These are phyloP conservation scores for Aspergillus olivimuriae DNA, from an alignment of 495 filamentous ascomycete species.

Conservation along the genomic window DNA sequence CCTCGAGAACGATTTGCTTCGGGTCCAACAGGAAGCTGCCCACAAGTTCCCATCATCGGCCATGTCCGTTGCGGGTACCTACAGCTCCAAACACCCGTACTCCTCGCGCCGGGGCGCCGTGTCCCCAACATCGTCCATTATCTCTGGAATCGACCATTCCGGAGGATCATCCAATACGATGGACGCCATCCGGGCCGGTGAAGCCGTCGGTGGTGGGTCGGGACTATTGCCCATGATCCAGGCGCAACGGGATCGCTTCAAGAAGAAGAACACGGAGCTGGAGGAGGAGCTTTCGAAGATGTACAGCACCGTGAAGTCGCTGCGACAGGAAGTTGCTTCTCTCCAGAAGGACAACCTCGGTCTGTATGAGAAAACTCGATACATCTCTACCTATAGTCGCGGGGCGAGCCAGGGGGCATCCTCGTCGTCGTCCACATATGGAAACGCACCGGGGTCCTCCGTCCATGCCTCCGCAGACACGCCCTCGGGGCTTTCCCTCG, in stretches of 20 bases:
- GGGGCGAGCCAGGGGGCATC: conserved; percentile 41
- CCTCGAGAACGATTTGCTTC: conserved; percentile 86
- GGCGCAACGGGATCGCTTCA: conserved; percentile 96
- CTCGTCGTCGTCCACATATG: conserved; percentile 68
- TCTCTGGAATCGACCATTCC: conserved; percentile 80
- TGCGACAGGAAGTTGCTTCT: conserved; percentile 85
- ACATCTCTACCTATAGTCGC: conserved; percentile 86
- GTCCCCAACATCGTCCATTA: conserved; percentile 97
- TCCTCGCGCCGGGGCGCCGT: conserved; percentile 61
- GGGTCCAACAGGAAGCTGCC: conserved; percentile 75
- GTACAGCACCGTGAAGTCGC: conserved; percentile 73
- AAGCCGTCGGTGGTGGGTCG: conserved; percentile 73
- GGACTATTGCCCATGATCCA: conserved; percentile 98
- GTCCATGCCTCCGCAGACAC: conserved; percentile 56
- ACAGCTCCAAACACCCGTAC: conserved; percentile 73
- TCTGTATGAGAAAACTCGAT: conserved; percentile 96
- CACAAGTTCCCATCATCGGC: conserved; percentile 80
- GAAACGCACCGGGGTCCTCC: conserved; percentile 65
- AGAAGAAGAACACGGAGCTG: conserved; percentile 86
- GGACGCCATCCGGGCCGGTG: conserved; percentile 56
- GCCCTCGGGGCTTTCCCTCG: conserved; percentile 59
- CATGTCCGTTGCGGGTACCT: conserved; percentile 90
- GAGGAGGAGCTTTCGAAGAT: conserved; percentile 83
- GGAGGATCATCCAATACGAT: conserved; percentile 42
- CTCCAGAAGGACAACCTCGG: conserved; percentile 95